Evolutionary conservation across 208 protist species (phyloP), one percentile per base, ranked within the genome.

Genomic region (Novymonas esmeraldas): DNA sequence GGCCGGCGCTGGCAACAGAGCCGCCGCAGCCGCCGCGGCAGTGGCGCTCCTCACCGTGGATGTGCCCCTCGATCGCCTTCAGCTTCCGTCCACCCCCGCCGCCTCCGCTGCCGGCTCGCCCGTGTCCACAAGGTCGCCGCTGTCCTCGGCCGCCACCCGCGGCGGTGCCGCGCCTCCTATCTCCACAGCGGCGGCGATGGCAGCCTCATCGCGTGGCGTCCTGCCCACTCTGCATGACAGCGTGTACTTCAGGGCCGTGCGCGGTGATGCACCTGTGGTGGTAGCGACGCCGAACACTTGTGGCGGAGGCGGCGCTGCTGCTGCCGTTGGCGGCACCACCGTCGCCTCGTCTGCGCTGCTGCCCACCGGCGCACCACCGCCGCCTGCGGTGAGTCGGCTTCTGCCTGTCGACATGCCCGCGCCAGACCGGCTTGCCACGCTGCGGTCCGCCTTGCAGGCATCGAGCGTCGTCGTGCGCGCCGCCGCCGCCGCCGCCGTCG

Each of bases 51-150:
- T 45, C 45, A 59, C 24, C 16, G 24, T 76, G 39, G 70, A 70
- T 6, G 62, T 76, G 18, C 56, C 62, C 22, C 39, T 63, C 13
- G 62, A 76, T 48, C 70, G 62, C 1, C 70, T 59, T 20, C 55
- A 70, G 34, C 58, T 60, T 5, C 62, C 55, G 28, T 52, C 51
- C 24, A 7, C 33, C 5, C 1, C 26, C 11, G 38, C 18, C 14
- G n/a, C 31, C 10, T 20, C n/a, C 39, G 5, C 39, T 5, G 31
- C 22, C 3, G 24, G 10, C 38, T 31, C 36, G 2, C 18, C 31
- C 6, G n/a, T 22, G 31, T 20, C 51, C 22, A 16, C 51, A 9
- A 16, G 5, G 7, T 11, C 33, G 14, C 29, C 18, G 51, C 7
- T 11, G 16, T 24, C 34, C 10, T 11, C 62, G n/a, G n/a, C n/a